Base-by-base conservation (phyloP, 2,329 filamentous ascomycete species). In the Aureobasidium sp. region DNA sequence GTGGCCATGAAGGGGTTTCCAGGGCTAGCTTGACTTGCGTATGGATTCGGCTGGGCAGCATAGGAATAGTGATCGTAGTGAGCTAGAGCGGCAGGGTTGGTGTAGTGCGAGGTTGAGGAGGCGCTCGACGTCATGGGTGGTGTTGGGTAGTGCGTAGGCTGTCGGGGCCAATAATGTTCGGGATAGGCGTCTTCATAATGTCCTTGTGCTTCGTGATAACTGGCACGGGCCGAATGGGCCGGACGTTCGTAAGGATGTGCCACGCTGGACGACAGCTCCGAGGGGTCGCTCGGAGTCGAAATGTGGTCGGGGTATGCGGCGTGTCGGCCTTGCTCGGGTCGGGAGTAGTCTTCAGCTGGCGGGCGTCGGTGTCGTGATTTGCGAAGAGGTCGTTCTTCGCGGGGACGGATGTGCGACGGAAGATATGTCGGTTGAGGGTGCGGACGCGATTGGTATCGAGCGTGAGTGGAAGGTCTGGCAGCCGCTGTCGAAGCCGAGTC, bases 401-500 rank as follows among this genome's bases (percentile, higher is more conserved):
- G 27, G 11, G 41, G 1, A 1, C 11, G 31, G 9, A 42, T 25
- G 44, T 51, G 57, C 25, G 57, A 37, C 20, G 20, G 31, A 29
- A 42, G 22, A 27, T 47, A 39, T 8, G 63, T 56, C 8, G 72
- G 68, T 7, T 70, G 72, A 27, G 72, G 71, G 20, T 71, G 71
- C 37, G 69, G 70, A 48, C 70, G 68, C 61, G 73, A 72, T 62
- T 68, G 66, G 68, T 73, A 66, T 52, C 69, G 72, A 56, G 75
- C 73, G 42, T 48, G 55, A 5, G 62, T 64, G 17, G 64, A 34
- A 44, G 27, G 17, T 57, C 36, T 31, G n/a, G 20, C 67, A 51
- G 73, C 71, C 3, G 77, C 74, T 49, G 76, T 73, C 22, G 78
- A 81, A 25, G 78, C 78, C 29, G 78, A 80, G 68, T 81, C 79